Evolutionary conservation across 2,329 filamentous ascomycete species (phyloP), one percentile per base, ranked within the genome.

Genomic region (Neocucurbitaria cava): DNA sequence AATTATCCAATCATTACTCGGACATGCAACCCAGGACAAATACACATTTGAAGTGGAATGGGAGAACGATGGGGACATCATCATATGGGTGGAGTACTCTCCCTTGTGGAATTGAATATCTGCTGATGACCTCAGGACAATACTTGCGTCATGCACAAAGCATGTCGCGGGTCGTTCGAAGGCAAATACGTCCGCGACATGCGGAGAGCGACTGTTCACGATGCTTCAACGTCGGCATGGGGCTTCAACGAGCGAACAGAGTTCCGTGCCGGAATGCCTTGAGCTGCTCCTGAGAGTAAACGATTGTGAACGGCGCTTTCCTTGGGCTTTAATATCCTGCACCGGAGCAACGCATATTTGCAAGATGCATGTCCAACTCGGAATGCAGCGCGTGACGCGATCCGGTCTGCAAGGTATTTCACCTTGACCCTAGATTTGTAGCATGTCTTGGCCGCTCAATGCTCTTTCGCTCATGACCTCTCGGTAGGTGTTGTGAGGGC

Each of bases 171-270:
- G 0, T 65, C 68, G 0, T 85, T 82, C 53, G 77, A 78, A 55
- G 79, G 81, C 0, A 79, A 76, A 63, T 81, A 77, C 62, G 73
- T 66, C 52, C 73, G 83, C 33, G 84, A 87, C 66, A 78, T 87
- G 79, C 71, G 85, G 42, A 73, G 85, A 56, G 81, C 82, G 4
- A 86, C 83, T 1, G 83, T 86, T 1, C 80, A 85, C 64, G 84
- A 81, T 66, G 66, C 65, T 15, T 78, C 77, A 52, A 54, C 50
- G 5, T 64, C 67, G 17, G 78, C 76, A 33, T 81, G 76, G 77
- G 77, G 79, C 1, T 61, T 79, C 49, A 82, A 81, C 18, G 42
- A 56, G 24, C 45, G 30, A 40, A 50, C 52, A 9, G 50, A 45
- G 21, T 52, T 52, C 28, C 47, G 46, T n/a, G 46, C 53, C 17